Percentiles rank a stretch among this genome's conserved stretches.
phyloP scores from a whole-genome alignment of 805 yeast species.

The Candida suzukii region DNA sequence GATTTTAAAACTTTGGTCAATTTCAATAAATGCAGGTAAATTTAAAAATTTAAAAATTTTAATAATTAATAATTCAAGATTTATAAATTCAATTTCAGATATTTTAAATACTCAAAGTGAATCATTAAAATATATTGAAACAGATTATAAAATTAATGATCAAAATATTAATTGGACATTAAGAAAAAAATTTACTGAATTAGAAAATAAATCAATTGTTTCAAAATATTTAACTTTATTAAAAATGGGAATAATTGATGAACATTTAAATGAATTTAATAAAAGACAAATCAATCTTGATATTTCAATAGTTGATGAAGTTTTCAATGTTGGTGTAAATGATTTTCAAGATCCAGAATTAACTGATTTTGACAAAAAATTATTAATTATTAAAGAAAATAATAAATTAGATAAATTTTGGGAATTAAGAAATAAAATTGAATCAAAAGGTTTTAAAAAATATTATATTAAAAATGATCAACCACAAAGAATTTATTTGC shows the following conservation, averaged over 20 bases:
- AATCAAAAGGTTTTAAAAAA: too few relatives aligned
- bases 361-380: too few relatives aligned
- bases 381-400: background rate
- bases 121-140: background rate
- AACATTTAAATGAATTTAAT: too few relatives aligned
- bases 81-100: background rate
- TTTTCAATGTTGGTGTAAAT: background rate
- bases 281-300: too few relatives aligned
- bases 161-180: background rate
- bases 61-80: background rate
- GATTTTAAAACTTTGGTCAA: conserved; percentile 18
- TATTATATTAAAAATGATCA: too few relatives aligned
- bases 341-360: too few relatives aligned
- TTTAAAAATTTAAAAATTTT: conserved; percentile 7
- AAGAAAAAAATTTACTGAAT: too few relatives aligned
- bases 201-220: background rate
- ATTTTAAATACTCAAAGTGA: background rate
- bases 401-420: background rate
- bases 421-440: background rate
- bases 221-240: too few relatives aligned
- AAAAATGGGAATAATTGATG: too few relatives aligned
- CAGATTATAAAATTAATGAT: background rate
- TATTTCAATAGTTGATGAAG: background rate
- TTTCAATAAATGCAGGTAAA: conserved; percentile 19
- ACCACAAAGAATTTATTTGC: too few relatives aligned